Evolutionary conservation across 83 land plant genomes (phyloP), one percentile per base, ranked within the genome.

Genomic region (Picea engelmannii): DNA sequence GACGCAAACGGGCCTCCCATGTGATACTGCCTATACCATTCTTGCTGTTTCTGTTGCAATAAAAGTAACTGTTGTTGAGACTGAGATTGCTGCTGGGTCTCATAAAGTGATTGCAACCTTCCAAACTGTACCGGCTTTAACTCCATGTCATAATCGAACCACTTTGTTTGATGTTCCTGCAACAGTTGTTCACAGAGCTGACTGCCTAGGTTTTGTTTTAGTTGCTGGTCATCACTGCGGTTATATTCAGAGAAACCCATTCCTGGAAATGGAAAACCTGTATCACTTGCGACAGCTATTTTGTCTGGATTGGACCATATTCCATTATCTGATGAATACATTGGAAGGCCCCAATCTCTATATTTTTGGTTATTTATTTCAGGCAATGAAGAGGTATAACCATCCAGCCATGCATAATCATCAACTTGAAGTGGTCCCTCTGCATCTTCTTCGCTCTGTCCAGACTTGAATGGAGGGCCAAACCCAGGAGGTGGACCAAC

Each of bases 341-440:
- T 78, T 80, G 69, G 71, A 55, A 21, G 66, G 62, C 59, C 81
- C 90, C 76, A 66, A 12, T 35, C 78, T 80, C 78, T 47, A 81
- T 27, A n/a, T 42, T 62, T 82, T 69, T 76, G 76, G 27, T 27
- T 62, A 62, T 85, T 80, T 6, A 27, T 49, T 7, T 62, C 80
- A 16, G 81, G 71, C 47, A 88, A 81, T 21, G 83, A 68, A 60
- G 79, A 27, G 42, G 25, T 88, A 82, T 93, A 95, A 25, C 89
- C 94, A 90, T 95, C 94, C 52, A 95, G 86, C 92, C 95, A 95
- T 42, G 92, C 90, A 82, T 95, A 95, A 81, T 95, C 97, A 86
- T 95, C 97, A 67, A 86, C 79, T 38, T 24, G 65, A 69, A 62
- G 67, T 35, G 81, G 85, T 52, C 86, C 86, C 23, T 89, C 92